Evolutionary conservation across 768 basidiomycete species (phyloP).

Genomic region (Lanmaoa pseudosensibilis): DNA sequence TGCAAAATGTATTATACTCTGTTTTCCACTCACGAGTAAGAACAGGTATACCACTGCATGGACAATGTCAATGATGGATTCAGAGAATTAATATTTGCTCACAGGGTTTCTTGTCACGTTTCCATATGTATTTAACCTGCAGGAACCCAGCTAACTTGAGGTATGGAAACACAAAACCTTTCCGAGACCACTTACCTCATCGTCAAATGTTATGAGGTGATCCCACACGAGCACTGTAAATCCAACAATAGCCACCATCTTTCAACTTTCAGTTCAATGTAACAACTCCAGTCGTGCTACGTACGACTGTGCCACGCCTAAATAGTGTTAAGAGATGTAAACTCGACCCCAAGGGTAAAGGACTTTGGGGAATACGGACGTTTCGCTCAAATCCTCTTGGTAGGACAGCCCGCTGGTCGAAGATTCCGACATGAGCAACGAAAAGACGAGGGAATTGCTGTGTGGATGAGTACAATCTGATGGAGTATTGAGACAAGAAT

Average conservation of each 20-base stretch:
- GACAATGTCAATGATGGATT: not conserved
- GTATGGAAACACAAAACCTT: not conserved
- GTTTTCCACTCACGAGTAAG: conserved; percentile 32
- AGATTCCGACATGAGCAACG: conserved; percentile 3
- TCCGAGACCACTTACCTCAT: conserved; percentile 32
- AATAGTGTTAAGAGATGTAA: not conserved
- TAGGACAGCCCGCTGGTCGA: not conserved
- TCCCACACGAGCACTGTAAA: conserved; percentile 54
- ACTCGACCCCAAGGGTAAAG: not conserved
- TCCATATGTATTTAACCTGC: conserved; percentile 41
- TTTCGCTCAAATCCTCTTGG: not conserved
- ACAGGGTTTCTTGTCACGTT: conserved; percentile 36
- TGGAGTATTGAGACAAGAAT: not conserved
- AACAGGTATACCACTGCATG: conserved; percentile 37
- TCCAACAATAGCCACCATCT: conserved; percentile 55
- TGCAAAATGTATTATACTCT: not conserved
- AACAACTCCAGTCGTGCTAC: not conserved
- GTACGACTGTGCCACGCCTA: conserved; percentile 12
- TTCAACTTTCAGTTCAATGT: not conserved
- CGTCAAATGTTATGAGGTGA: conserved; percentile 39
- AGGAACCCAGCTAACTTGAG: not conserved
- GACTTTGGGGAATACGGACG: not conserved
- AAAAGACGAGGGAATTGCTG: not conserved
- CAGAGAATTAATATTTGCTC: conserved; percentile 8
- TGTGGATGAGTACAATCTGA: not conserved